Conservation (phyloP, 257 asterid species). For the Penstemon davidsonii region DNA sequence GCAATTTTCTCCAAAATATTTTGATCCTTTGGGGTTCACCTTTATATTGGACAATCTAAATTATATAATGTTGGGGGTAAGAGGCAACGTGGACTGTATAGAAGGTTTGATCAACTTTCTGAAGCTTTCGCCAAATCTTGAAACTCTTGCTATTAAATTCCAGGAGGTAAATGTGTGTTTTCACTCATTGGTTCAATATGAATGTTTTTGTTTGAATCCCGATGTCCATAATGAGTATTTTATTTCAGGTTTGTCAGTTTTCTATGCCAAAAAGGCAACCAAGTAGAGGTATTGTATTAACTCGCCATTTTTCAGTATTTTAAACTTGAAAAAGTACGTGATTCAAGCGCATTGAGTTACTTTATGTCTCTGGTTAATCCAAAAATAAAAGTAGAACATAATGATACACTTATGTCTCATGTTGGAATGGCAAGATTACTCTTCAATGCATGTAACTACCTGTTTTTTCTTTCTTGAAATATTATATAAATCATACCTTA, state of each 20-base stretch:
- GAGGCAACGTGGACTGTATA: constrained; percentile 18
- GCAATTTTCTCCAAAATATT: constrained; percentile 21
- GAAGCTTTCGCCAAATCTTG: constrained; percentile 29
- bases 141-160: constrained; percentile 29
- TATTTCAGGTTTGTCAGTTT: not conserved
- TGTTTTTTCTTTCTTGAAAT: no score
- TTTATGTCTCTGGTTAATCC: no score
- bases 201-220: not conserved
- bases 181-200: not conserved
- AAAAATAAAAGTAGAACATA: no score
- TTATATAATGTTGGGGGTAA: constrained; percentile 26
- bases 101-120: constrained; percentile 33
- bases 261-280: not conserved
- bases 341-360: no score
- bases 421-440: no score
- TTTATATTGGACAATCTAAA: constrained; percentile 28
- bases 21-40: constrained; percentile 10
- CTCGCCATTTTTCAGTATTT: no score
- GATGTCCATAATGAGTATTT: not conserved
- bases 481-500: no score
- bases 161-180: constrained; percentile 24
- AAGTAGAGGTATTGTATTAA: no score
- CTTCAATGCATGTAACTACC: no score
- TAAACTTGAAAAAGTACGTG: no score
- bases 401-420: no score